Evolutionary conservation across 257 asterid genomes (phyloP), one percentile per base, ranked within the genome.

Genomic region (Leonotis leonurus): DNA sequence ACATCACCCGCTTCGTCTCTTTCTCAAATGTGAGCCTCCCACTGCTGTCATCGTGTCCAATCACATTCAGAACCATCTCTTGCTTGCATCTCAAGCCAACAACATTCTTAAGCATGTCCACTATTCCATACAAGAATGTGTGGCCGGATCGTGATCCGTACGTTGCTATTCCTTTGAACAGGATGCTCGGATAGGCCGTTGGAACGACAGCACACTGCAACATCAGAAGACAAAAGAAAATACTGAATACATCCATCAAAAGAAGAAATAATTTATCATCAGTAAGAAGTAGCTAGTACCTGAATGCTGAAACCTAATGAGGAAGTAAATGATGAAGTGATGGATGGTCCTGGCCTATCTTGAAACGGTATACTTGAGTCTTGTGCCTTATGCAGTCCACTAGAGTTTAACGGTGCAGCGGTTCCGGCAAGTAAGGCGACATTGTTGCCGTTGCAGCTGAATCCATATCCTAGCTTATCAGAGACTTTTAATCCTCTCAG

Each of bases 271-370:
- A n/a, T n/a, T n/a, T n/a, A n/a, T n/a, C n/a, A n/a, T n/a, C n/a
- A n/a, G n/a, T n/a, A n/a, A n/a, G n/a, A n/a, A n/a, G n/a, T n/a
- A n/a, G 18, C 11, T 7, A 9, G 4, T 45, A 81, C 88, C 89
- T 83, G 86, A 70, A 83, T 77, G 41, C 81, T 76, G 74, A 83
- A 78, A 6, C 90, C 90, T 62, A 71, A 21, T 39, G 90, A 83
- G 24, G 90, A 83, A 71, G 69, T 66, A 20, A 70, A 75, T 3
- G 84, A 73, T 33, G 90, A 83, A 56, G 90, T 70, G 59, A 83
- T 83, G n/a, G 87, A 73, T 16, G 90, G 86, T 10, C 90, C 87
- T 1, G 90, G 90, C 32, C 87, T 83, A 41, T 80, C 76, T 43
- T 67, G 73, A 63, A 83, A 75, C 3, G 83, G 75, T 2, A 67